A percentile compares a stretch with the other conserved stretches of the same genome.
Conservation (phyloP, 2,329 filamentous ascomycete genomes). For the Arachnomyces sp. region DNA sequence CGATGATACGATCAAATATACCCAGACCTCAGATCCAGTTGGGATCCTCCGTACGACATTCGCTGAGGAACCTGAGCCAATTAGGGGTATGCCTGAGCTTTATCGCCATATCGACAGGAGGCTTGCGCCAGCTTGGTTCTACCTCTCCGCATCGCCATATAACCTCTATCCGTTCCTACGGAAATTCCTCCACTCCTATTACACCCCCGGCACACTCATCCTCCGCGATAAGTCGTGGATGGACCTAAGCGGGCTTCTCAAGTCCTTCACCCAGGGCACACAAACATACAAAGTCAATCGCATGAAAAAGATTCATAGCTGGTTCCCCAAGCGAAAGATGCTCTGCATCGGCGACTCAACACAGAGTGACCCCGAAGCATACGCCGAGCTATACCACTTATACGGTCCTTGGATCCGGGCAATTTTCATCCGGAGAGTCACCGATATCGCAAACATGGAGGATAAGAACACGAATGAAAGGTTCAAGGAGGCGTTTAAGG, state of each 20-base stretch:
- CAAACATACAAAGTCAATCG: constrained; percentile 77
- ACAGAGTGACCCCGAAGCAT: constrained; percentile 83
- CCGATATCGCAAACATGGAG: constrained; percentile 63
- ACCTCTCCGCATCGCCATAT: constrained; percentile 88
- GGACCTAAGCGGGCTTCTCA: constrained; percentile 70
- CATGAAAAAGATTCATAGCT: constrained; percentile 67
- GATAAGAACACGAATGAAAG: constrained; percentile 65
- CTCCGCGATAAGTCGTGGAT: constrained; percentile 81
- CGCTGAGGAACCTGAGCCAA: constrained; percentile 60
- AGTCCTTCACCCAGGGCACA: constrained; percentile 69
- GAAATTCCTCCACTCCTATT: constrained; percentile 62
- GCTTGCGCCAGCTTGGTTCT: constrained; percentile 71
- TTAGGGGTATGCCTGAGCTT: constrained; percentile 75
- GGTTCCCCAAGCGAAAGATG: constrained; percentile 71
- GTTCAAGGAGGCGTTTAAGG: constrained; percentile 76
- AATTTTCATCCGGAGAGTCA: constrained; percentile 80
- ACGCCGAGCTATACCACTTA: constrained; percentile 64
- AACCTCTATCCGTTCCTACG: constrained; percentile 85
- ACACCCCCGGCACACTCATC: constrained; percentile 69
- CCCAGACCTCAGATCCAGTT: constrained; percentile 67
- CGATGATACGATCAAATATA: constrained; percentile 93
- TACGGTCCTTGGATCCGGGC: constrained; percentile 69
- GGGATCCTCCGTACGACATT: constrained; percentile 82
- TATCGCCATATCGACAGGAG: constrained; percentile 57
- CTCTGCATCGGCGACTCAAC: constrained; percentile 86